A percentile compares a stretch with the other conserved stretches of the same genome.
These are phyloP conservation scores for Solanum aculeatissimum DNA, from an alignment of 305 asterid species.

Conservation along the genomic window DNA sequence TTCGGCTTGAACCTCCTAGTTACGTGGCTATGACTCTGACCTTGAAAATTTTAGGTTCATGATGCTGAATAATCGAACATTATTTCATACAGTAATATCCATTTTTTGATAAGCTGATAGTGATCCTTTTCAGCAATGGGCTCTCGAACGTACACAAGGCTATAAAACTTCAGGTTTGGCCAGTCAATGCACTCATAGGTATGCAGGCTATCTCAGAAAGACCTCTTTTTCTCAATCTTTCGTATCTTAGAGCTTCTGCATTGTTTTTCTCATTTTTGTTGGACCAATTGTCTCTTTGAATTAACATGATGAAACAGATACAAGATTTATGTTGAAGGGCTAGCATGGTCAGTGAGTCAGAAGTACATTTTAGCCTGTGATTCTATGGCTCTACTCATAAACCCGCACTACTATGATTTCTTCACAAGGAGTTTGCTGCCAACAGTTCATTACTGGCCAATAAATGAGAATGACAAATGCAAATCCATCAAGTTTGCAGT, in stretches of 20 bases:
- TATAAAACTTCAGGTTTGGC: conserved; percentile 48
- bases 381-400: conserved; percentile 44
- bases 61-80: not conserved
- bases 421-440: conserved; percentile 67
- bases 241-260: not conserved
- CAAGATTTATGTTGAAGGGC: conserved; percentile 78
- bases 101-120: not conserved
- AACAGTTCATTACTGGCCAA: conserved; percentile 69
- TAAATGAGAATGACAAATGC: conserved; percentile 30
- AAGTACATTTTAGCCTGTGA: conserved; percentile 82
- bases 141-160: conserved; percentile 37
- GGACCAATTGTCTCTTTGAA: not conserved
- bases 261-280: not conserved
- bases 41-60: not conserved
- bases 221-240: not conserved
- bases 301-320: conserved; percentile 30
- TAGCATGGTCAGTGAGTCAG: conserved; percentile 80
- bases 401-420: conserved; percentile 60
- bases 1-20: not conserved
- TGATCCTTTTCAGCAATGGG: conserved; percentile 48
- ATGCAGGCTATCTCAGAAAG: not conserved
- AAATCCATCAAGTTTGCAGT: conserved; percentile 33
- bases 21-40: not conserved
- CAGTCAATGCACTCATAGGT: conserved; percentile 70
- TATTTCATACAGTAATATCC: too few species aligned